phyloP scores from a whole-genome alignment of 2,329 filamentous ascomycete species.

The Cladophialophora psammophila region DNA sequence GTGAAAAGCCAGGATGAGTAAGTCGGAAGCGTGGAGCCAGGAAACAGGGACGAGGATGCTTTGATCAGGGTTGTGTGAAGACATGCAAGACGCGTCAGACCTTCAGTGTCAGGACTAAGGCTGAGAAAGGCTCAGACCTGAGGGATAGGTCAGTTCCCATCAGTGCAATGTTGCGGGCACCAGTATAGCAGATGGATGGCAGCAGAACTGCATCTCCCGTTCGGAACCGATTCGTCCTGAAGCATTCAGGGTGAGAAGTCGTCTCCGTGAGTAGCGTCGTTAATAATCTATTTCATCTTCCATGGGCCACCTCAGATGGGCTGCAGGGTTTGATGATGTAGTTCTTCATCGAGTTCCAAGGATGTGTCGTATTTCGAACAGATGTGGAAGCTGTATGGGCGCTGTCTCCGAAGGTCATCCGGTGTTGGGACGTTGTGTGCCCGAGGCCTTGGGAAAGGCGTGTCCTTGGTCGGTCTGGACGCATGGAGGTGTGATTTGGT shows the following conservation, averaged over 20 bases:
- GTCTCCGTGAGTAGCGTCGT: background rate
- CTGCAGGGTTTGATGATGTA: background rate
- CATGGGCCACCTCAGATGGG: background rate
- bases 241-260: background rate
- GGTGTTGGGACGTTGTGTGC: background rate
- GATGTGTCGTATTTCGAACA: background rate
- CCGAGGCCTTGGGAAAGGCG: background rate
- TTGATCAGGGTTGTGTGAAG: background rate
- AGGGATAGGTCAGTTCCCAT: background rate
- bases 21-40: background rate
- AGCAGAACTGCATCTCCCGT: background rate
- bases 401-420: too few species aligned
- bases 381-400: background rate
- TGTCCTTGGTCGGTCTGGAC: background rate
- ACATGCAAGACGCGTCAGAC: background rate
- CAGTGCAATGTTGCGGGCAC: background rate
- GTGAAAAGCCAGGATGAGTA: background rate
- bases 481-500: background rate
- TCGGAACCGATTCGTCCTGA: background rate
- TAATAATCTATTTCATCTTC: constrained; percentile 1
- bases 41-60: background rate
- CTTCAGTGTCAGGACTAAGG: background rate
- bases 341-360: background rate
- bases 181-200: background rate
- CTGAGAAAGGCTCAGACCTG: background rate